These are phyloP conservation scores for Fragaria nilgerrensis DNA, from an alignment of 306 rosid species.

Conservation along the genomic window DNA sequence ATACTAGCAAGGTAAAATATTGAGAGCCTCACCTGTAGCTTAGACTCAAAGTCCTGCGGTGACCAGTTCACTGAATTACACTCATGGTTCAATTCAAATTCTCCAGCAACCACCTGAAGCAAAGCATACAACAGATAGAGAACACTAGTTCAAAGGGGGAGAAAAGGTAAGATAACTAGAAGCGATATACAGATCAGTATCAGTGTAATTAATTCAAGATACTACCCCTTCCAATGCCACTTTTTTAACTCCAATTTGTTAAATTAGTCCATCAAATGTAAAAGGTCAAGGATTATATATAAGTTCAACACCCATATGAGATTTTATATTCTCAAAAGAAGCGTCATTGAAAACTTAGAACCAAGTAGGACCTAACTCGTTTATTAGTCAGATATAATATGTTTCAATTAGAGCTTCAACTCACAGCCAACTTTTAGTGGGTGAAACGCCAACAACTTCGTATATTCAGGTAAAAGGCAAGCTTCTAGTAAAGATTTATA, in stretches of 20 bases:
- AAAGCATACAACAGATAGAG: conserved; percentile 20
- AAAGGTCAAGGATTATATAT: neutral
- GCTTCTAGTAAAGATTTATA: neutral
- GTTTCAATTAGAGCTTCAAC: neutral
- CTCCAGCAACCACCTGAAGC: conserved; percentile 92
- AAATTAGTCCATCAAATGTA: neutral
- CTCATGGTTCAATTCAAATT: conserved; percentile 84
- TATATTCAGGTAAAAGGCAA: neutral
- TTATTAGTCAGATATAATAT: neutral
- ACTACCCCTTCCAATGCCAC: neutral
- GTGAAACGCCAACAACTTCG: neutral
- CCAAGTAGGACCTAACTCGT: neutral
- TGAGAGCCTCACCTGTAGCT: conserved; percentile 62
- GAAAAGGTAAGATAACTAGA: conserved; percentile 2
- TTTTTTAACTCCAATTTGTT: neutral
- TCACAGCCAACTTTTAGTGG: neutral
- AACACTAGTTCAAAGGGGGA: neutral
- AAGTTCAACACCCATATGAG: neutral
- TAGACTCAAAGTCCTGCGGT: conserved; percentile 87
- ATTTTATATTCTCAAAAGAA: neutral
- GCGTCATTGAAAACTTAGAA: neutral
- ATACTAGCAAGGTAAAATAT: conserved; percentile 10
- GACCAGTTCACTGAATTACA: conserved; percentile 93
- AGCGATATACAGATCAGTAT: neutral
- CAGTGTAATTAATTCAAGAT: neutral